Evolutionary conservation across 768 basidiomycete species (phyloP).

Genomic region (Nidularia pulvinata): DNA sequence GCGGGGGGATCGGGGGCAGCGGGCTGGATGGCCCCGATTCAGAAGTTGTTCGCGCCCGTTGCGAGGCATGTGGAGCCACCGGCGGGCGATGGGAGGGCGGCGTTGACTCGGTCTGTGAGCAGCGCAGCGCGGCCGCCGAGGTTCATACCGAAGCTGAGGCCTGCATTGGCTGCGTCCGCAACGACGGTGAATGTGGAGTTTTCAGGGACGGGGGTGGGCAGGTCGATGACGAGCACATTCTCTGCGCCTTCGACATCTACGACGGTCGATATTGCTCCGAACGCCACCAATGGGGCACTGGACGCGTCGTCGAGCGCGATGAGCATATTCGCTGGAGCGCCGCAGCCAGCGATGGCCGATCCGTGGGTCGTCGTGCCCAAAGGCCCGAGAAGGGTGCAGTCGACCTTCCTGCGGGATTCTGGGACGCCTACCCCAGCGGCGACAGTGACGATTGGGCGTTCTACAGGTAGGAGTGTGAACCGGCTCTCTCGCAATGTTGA

Average conservation of each 20-base stretch:
- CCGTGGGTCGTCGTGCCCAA: constrained; percentile 74
- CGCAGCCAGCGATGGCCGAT: constrained; percentile 47
- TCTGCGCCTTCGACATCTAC: constrained; percentile 11
- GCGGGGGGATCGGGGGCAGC: no score
- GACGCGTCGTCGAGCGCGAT: no score
- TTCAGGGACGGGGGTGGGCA: constrained; percentile 57
- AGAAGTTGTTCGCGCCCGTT: constrained; percentile 65
- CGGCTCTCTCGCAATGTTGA: constrained; percentile 69
- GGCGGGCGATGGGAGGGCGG: constrained; percentile 5
- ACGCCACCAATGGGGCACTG: neutral
- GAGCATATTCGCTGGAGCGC: constrained; percentile 94
- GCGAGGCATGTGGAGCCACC: constrained; percentile 16
- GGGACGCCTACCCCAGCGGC: constrained; percentile 1
- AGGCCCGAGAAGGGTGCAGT: constrained; percentile 22
- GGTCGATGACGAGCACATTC: constrained; percentile 37
- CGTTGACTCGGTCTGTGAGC: constrained; percentile 12
- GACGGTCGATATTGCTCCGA: neutral
- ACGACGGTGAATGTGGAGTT: constrained; percentile 98
- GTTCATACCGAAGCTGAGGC: constrained; percentile 76
- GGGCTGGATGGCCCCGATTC: constrained; percentile 86
- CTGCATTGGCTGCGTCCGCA: constrained; percentile 84
- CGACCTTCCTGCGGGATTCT: neutral
- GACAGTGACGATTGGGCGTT: constrained; percentile 20
- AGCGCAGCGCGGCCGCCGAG: constrained; percentile 33
- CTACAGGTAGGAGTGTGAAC: constrained; percentile 13